These are phyloP conservation scores for Forsythia suspensa DNA, from an alignment of 257 asterid genomes.

Conservation along the genomic window DNA sequence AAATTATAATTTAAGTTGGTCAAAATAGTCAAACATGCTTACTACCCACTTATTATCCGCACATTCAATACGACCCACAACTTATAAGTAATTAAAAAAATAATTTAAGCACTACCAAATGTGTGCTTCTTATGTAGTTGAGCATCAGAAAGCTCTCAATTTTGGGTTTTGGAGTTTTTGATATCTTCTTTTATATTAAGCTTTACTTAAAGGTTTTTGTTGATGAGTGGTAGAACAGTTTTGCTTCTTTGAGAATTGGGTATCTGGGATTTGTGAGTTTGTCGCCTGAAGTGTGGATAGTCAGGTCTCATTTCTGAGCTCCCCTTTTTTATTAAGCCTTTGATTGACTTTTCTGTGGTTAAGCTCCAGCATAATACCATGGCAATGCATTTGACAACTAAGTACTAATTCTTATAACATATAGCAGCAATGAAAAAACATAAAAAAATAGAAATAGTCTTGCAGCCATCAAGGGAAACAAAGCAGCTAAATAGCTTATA, in stretches of 20 bases:
- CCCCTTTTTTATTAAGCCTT: not conserved
- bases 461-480: not conserved
- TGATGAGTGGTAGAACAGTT: not conserved
- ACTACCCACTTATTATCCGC: no score
- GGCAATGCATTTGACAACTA: not conserved
- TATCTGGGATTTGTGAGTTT: not conserved
- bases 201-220: not conserved
- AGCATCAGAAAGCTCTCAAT: not conserved
- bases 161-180: not conserved
- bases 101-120: no score
- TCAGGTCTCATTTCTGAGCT: not conserved
- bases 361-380: not conserved
- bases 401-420: not conserved
- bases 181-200: not conserved
- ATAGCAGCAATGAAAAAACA: not conserved
- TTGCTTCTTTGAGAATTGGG: not conserved
- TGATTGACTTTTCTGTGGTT: not conserved
- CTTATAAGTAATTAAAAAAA: no score
- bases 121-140: not conserved
- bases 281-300: not conserved
- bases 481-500: not conserved
- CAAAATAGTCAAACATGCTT: no score
- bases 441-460: not conserved
- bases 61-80: no score
- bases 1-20: no score